Conservation (phyloP, 208 protist species). For the Leishmania guyanensis region DNA sequence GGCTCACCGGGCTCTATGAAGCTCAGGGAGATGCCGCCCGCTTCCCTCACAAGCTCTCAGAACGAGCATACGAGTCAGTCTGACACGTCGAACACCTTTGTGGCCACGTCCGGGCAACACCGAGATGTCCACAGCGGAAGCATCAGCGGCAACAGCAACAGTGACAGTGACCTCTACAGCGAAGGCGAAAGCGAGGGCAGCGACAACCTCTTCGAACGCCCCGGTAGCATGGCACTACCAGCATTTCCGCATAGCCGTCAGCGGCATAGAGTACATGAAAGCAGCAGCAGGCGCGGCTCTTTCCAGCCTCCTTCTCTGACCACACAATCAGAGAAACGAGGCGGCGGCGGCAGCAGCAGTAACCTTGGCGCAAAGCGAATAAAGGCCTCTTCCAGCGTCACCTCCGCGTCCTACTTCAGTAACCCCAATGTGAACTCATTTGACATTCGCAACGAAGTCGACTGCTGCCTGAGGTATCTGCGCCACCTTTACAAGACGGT, state of each 20-base stretch:
- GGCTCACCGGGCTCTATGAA: background rate
- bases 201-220: constrained; percentile 9
- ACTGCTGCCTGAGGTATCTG: constrained; percentile 20
- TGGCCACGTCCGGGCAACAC: background rate
- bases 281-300: background rate
- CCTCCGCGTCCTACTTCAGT: constrained; percentile 44
- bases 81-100: background rate
- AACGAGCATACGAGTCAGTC: background rate
- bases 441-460: constrained; percentile 30
- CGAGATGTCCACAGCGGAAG: background rate
- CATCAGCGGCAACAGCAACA: constrained; percentile 13
- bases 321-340: background rate
- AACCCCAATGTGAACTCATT: constrained; percentile 26
- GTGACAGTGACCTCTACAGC: constrained; percentile 33
- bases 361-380: background rate
- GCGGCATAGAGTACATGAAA: background rate
- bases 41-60: background rate
- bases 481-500: constrained; percentile 28
- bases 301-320: background rate
- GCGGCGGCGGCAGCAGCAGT: background rate
- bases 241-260: background rate
- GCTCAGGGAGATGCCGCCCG: background rate
- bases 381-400: background rate
- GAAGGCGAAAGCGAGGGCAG: constrained; percentile 30
- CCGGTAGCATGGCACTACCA: background rate